These are phyloP conservation scores for Phytophthora pseudosyringae DNA, from an alignment of 352 stramenopile species.

Conservation along the genomic window DNA sequence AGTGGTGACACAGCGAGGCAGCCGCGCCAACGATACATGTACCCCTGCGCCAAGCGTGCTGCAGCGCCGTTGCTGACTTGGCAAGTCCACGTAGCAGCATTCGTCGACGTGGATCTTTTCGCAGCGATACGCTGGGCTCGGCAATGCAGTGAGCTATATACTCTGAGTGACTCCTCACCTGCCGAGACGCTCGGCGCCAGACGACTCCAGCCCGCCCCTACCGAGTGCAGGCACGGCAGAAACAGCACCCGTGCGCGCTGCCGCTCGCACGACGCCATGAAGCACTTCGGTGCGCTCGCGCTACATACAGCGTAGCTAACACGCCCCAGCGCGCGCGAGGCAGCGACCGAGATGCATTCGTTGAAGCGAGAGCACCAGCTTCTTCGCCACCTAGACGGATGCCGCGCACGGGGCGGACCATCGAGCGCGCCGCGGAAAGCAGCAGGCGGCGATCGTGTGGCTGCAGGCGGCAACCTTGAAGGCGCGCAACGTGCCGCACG, in stretches of 20 bases:
- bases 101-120: background rate
- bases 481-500: background rate
- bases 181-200: background rate
- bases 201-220: background rate
- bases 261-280: constrained; percentile 10
- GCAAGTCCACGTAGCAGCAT: background rate
- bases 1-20: background rate
- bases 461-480: constrained; percentile 8
- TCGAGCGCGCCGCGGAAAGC: constrained; percentile 17
- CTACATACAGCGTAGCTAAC: constrained; percentile 8
- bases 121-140: constrained; percentile 5
- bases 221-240: constrained; percentile 13
- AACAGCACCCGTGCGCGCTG: background rate
- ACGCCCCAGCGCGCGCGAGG: background rate
- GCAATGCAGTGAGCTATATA: constrained; percentile 11
- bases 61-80: background rate
- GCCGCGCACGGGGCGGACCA: constrained; percentile 13
- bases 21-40: no score
- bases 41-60: background rate
- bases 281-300: constrained; percentile 9
- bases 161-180: constrained; percentile 1
- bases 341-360: constrained; percentile 2
- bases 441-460: constrained; percentile 23
- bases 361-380: constrained; percentile 16
- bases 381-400: constrained; percentile 7